phyloP scores from a whole-genome alignment of 1,284 basidiomycete genomes.

The Inonotus obliquus region DNA sequence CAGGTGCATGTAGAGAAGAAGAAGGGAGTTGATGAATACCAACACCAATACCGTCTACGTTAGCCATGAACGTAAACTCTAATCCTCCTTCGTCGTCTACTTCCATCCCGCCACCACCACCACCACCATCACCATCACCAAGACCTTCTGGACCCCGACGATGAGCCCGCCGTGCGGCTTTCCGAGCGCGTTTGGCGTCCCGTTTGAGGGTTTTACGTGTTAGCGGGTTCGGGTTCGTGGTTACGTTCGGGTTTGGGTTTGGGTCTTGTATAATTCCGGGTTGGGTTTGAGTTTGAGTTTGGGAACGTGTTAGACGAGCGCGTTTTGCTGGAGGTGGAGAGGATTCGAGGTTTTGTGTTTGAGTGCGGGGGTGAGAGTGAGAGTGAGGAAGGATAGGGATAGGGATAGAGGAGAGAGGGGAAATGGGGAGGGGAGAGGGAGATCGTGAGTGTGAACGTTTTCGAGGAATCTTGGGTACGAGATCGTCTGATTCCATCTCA shows the following conservation, averaged over 20 bases:
- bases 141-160: constrained; percentile 8
- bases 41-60: constrained; percentile 10
- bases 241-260: constrained; percentile 46
- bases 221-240: constrained; percentile 50
- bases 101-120: constrained; percentile 30
- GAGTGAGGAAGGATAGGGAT: not conserved
- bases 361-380: constrained; percentile 40
- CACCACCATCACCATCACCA: too few relatives aligned
- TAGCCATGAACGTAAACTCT: constrained; percentile 20
- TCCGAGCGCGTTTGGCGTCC: constrained; percentile 54
- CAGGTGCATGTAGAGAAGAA: not conserved
- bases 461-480: constrained; percentile 32
- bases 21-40: not conserved
- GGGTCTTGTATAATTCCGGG: too few relatives aligned
- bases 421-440: constrained; percentile 19
- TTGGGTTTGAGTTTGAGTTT: constrained; percentile 48
- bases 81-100: constrained; percentile 30
- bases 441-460: constrained; percentile 36
- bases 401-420: not conserved
- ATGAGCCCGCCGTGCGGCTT: constrained; percentile 29
- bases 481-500: constrained; percentile 43
- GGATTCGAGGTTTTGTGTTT: constrained; percentile 44
- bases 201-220: constrained; percentile 52
- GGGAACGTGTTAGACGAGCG: not conserved
- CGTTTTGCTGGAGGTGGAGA: constrained; percentile 29